phyloP scores from a whole-genome alignment of 352 stramenopile species.

The Phytophthora brassicae region DNA sequence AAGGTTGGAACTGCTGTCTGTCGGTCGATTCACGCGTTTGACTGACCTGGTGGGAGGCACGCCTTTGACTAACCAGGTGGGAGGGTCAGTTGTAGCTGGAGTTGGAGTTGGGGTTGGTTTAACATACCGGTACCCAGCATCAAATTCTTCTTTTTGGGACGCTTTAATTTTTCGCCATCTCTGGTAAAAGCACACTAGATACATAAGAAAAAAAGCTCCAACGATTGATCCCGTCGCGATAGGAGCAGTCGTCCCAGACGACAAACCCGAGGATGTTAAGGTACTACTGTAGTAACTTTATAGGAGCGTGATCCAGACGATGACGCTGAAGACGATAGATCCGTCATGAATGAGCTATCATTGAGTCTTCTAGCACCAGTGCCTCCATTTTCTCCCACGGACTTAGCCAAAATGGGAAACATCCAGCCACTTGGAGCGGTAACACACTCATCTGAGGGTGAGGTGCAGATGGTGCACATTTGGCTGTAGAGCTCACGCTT shows the following conservation, averaged over 20 bases:
- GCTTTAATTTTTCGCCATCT: background rate
- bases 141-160: background rate
- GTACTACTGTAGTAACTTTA: background rate
- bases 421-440: slow-evolving; percentile 42
- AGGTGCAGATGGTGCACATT: slow-evolving; percentile 62
- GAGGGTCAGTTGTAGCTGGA: background rate
- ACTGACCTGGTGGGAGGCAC: background rate
- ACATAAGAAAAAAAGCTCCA: background rate
- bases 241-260: background rate
- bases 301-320: slow-evolving; percentile 22
- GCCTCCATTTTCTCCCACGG: slow-evolving; percentile 46
- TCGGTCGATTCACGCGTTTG: background rate
- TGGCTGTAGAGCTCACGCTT: slow-evolving; percentile 62
- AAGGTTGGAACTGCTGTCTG: background rate
- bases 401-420: slow-evolving; percentile 55
- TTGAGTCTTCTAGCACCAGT: slow-evolving; percentile 43
- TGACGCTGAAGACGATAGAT: no score
- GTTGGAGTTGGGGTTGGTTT: no score
- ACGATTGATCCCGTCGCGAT: background rate
- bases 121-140: no score
- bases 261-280: background rate
- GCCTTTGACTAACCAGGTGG: background rate
- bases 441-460: slow-evolving; percentile 42
- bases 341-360: no score
- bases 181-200: background rate